Evolutionary conservation across 768 basidiomycete genomes (phyloP).

Genomic region (Royoungia palumana): DNA sequence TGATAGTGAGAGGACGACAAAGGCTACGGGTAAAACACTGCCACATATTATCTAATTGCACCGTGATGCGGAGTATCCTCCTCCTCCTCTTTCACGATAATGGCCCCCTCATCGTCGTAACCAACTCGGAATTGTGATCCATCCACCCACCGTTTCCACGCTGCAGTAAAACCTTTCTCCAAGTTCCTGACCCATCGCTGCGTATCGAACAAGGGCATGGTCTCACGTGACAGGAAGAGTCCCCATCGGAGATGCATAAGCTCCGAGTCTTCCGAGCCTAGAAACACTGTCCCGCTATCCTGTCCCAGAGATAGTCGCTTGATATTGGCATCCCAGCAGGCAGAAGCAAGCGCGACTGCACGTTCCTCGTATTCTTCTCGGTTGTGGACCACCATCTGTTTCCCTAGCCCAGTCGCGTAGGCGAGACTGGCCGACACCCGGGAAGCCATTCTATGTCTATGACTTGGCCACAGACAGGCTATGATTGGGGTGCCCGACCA

Average conservation of each 20-base stretch:
- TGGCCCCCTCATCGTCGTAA: slow-evolving; percentile 31
- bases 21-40: too few relatives aligned
- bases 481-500: slow-evolving; percentile 52
- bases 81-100: slow-evolving; percentile 32
- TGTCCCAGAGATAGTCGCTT: slow-evolving; percentile 1
- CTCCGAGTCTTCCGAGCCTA: slow-evolving; percentile 25
- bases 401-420: slow-evolving; percentile 45
- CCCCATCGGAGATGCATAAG: slow-evolving; percentile 39
- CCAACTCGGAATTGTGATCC: slow-evolving; percentile 35
- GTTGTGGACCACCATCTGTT: slow-evolving; percentile 43
- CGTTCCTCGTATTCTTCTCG: slow-evolving; percentile 45
- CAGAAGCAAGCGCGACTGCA: slow-evolving; percentile 39
- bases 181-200: slow-evolving; percentile 44
- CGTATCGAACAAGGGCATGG: slow-evolving; percentile 49
- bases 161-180: slow-evolving; percentile 41
- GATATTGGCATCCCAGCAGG: slow-evolving; percentile 20
- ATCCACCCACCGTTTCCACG: slow-evolving; percentile 49
- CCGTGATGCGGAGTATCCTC: slow-evolving; percentile 2
- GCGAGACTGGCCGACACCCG: slow-evolving; percentile 49
- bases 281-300: not conserved
- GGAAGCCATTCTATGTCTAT: slow-evolving; percentile 48
- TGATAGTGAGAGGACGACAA: not conserved
- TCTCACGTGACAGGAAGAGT: slow-evolving; percentile 40
- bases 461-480: slow-evolving; percentile 43
- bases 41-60: too few relatives aligned